A percentile compares a stretch with the other conserved stretches of the same genome.
Evolutionary conservation across 805 yeast species (phyloP).

Genomic region (Candida sanyiensis): DNA sequence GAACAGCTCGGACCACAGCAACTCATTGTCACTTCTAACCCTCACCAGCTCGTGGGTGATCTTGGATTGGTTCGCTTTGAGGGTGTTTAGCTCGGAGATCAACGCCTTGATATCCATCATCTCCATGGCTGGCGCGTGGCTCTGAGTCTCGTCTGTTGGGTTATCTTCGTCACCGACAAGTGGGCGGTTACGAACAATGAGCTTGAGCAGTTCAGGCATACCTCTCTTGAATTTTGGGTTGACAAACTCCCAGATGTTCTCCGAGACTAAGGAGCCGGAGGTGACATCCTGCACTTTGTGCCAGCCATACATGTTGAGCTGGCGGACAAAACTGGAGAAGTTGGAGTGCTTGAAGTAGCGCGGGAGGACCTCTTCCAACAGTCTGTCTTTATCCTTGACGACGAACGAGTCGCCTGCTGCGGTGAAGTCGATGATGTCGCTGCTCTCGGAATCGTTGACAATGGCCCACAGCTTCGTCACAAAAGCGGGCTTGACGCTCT

Average conservation of each 20-base stretch:
- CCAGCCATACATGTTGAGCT: conserved; percentile 98
- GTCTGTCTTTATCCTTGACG: conserved; percentile 73
- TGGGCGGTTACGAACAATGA: conserved; percentile 71
- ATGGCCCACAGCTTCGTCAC: conserved; percentile 91
- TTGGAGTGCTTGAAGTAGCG: conserved; percentile 91
- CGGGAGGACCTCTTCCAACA: conserved; percentile 80
- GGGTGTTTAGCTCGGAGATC: conserved; percentile 37
- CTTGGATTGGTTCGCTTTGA: conserved; percentile 70
- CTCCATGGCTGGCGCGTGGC: conserved; percentile 8
- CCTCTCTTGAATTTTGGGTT: conserved; percentile 73
- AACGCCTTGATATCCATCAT: conserved; percentile 29
- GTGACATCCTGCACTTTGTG: conserved; percentile 92
- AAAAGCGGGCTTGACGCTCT: conserved; percentile 68
- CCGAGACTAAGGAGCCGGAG: conserved; percentile 63
- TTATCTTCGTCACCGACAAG: neutral
- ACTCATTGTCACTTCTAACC: conserved; percentile 78
- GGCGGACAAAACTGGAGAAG: conserved; percentile 95
- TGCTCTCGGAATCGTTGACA: conserved; percentile 54
- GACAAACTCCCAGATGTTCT: conserved; percentile 85
- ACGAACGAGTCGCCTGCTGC: conserved; percentile 51
- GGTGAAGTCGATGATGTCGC: conserved; percentile 2
- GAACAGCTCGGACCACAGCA: conserved; percentile 85
- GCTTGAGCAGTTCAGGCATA: conserved; percentile 78
- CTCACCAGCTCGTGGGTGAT: conserved; percentile 81
- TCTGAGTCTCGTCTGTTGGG: neutral